Evolutionary conservation across 1,284 basidiomycete genomes (phyloP).

Genomic region (Tylopilus sp.): DNA sequence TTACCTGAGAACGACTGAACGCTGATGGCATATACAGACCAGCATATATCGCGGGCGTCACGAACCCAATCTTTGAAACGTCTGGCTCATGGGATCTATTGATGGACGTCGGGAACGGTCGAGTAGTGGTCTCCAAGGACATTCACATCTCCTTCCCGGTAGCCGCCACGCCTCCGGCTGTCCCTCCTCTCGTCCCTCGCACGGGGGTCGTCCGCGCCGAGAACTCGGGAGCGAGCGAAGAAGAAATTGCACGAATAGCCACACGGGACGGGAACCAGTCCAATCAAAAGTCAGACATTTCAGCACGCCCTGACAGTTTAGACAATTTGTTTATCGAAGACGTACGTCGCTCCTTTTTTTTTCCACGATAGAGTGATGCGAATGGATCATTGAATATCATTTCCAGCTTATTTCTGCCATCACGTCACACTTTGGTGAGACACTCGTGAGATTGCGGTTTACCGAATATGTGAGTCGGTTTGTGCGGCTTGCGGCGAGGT

Average conservation of each 20-base stretch:
- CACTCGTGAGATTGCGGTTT: slow-evolving; percentile 81
- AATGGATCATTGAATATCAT: slow-evolving; percentile 16
- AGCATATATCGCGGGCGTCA: slow-evolving; percentile 96
- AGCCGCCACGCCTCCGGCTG: slow-evolving; percentile 50
- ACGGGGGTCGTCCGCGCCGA: slow-evolving; percentile 74
- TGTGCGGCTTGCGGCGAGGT: slow-evolving; percentile 79
- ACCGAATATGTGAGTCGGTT: slow-evolving; percentile 84
- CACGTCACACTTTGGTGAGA: slow-evolving; percentile 81
- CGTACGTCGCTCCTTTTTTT: slow-evolving; percentile 59
- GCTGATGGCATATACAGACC: slow-evolving; percentile 59
- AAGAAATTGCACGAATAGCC: slow-evolving; percentile 63
- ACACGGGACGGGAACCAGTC: slow-evolving; percentile 47
- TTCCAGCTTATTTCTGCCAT: slow-evolving; percentile 77
- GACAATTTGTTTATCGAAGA: slow-evolving; percentile 95
- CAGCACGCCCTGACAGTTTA: slow-evolving; percentile 70
- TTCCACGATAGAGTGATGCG: slow-evolving; percentile 36
- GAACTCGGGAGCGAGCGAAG: slow-evolving; percentile 67
- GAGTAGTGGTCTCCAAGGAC: slow-evolving; percentile 88
- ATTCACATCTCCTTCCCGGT: slow-evolving; percentile 73
- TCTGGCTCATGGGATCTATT: slow-evolving; percentile 92
- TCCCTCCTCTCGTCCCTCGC: slow-evolving; percentile 59
- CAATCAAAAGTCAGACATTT: slow-evolving; percentile 60
- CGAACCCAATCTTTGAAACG: slow-evolving; percentile 95
- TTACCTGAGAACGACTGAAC: neutral
- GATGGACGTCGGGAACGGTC: slow-evolving; percentile 89